Conservation (phyloP, 495 filamentous ascomycete species). For the Aspergillus avenaceus region DNA sequence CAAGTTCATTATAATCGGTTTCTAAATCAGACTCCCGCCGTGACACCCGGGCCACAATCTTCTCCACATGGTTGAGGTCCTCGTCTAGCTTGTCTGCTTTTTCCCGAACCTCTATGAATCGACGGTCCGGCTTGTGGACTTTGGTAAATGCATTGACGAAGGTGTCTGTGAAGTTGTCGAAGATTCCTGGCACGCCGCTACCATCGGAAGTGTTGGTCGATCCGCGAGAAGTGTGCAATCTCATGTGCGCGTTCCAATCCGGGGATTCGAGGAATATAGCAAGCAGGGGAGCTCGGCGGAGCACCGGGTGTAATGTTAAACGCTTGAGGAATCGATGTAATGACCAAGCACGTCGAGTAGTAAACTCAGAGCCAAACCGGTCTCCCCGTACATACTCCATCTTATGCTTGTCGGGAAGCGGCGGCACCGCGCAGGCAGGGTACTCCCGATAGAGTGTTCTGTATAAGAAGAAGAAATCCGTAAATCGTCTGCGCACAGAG, state of each 20-base stretch:
- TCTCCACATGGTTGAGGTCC: slow-evolving; percentile 87
- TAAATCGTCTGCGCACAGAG: slow-evolving; percentile 82
- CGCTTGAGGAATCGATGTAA: slow-evolving; percentile 89
- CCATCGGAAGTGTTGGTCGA: slow-evolving; percentile 49
- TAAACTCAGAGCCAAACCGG: slow-evolving; percentile 92
- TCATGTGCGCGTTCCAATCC: slow-evolving; percentile 97
- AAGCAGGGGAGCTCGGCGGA: slow-evolving; percentile 77
- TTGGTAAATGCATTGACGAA: slow-evolving; percentile 97
- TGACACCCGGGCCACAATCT: slow-evolving; percentile 84
- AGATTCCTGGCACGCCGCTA: slow-evolving; percentile 60
- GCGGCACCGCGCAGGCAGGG: slow-evolving; percentile 86
- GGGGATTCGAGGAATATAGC: slow-evolving; percentile 84
- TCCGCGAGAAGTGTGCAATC: slow-evolving; percentile 60
- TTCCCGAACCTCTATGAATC: slow-evolving; percentile 91
- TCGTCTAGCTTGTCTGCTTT: slow-evolving; percentile 94
- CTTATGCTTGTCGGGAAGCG: slow-evolving; percentile 96
- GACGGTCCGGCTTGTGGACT: slow-evolving; percentile 88
- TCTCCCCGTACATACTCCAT: slow-evolving; percentile 97
- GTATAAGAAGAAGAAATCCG: slow-evolving; percentile 95
- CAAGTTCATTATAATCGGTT: slow-evolving; percentile 81
- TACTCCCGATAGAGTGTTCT: slow-evolving; percentile 84
- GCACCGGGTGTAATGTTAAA: slow-evolving; percentile 79
- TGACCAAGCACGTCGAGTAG: slow-evolving; percentile 81
- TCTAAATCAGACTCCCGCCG: slow-evolving; percentile 87
- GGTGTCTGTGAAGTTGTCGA: slow-evolving; percentile 92